A percentile compares a stretch with the other conserved stretches of the same genome.
phyloP scores from a whole-genome alignment of 2,329 filamentous ascomycete genomes.

The Claviceps sp. region DNA sequence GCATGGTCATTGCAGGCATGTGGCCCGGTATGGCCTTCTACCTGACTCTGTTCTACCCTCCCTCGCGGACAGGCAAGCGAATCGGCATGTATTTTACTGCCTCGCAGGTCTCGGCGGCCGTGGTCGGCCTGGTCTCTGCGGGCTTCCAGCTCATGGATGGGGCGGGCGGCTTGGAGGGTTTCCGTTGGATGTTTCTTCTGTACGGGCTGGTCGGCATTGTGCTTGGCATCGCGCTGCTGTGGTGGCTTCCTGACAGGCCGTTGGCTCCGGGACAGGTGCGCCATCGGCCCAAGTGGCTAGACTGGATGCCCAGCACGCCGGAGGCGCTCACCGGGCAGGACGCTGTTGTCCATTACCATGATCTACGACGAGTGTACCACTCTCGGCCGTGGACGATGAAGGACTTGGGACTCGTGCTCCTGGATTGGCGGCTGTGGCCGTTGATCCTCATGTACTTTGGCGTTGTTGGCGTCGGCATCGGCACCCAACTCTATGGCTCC shows the following conservation, averaged over 20 bases:
- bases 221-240: constrained; percentile 60
- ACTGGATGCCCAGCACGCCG: constrained; percentile 53
- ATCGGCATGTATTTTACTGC: constrained; percentile 87
- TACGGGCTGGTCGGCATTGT: constrained; percentile 66
- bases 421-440: constrained; percentile 84
- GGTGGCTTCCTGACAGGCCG: constrained; percentile 84
- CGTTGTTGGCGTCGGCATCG: constrained; percentile 83
- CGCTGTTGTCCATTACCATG: constrained; percentile 68
- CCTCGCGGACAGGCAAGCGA: constrained; percentile 70
- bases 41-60: constrained; percentile 81
- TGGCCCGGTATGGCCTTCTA: constrained; percentile 95
- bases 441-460: constrained; percentile 87
- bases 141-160: constrained; percentile 90
- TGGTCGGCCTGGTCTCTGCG: constrained; percentile 78
- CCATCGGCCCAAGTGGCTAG: constrained; percentile 36
- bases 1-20: constrained; percentile 81
- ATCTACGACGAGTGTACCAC: constrained; percentile 70
- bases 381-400: constrained; percentile 56
- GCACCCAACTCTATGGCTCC: constrained; percentile 75
- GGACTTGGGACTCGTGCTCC: constrained; percentile 56
- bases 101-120: constrained; percentile 75
- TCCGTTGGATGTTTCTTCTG: constrained; percentile 85
- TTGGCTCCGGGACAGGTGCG: constrained; percentile 54
- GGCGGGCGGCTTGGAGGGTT: constrained; percentile 59
- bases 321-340: constrained; percentile 68